Percentiles rank a stretch among this genome's conserved stretches.
phyloP scores from a whole-genome alignment of 2,329 filamentous ascomycete genomes.

The Fusarium paranaense region DNA sequence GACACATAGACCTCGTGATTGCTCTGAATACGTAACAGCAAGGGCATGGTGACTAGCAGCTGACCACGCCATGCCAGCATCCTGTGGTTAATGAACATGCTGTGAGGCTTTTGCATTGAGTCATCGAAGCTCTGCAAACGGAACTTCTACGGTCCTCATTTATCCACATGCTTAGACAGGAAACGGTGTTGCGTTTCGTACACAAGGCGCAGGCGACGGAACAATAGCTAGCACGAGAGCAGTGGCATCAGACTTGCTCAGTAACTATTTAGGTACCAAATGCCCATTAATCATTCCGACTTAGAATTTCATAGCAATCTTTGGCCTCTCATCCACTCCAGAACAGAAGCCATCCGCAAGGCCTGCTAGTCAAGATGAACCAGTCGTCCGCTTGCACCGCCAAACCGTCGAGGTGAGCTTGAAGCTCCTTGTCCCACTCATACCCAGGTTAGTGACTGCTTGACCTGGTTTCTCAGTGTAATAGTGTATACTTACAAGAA shows the following conservation, averaged over 20 bases:
- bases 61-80: background rate
- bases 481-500: background rate
- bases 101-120: background rate
- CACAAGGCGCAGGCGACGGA: background rate
- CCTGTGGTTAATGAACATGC: background rate
- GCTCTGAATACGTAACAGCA: background rate
- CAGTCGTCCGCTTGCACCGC: background rate
- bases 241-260: background rate
- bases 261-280: background rate
- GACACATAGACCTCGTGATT: background rate
- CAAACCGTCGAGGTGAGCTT: background rate
- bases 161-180: background rate
- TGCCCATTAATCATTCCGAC: background rate
- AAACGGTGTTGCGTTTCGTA: background rate
- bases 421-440: background rate
- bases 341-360: background rate
- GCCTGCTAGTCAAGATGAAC: background rate
- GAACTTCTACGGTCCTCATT: background rate
- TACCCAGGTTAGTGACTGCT: background rate
- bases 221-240: background rate
- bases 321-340: background rate
- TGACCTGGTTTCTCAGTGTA: background rate
- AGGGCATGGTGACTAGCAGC: background rate
- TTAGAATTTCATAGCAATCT: background rate
- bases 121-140: background rate